These are phyloP conservation scores for Trichosporon sp. DNA, from an alignment of 1,284 basidiomycete species.

Conservation along the genomic window DNA sequence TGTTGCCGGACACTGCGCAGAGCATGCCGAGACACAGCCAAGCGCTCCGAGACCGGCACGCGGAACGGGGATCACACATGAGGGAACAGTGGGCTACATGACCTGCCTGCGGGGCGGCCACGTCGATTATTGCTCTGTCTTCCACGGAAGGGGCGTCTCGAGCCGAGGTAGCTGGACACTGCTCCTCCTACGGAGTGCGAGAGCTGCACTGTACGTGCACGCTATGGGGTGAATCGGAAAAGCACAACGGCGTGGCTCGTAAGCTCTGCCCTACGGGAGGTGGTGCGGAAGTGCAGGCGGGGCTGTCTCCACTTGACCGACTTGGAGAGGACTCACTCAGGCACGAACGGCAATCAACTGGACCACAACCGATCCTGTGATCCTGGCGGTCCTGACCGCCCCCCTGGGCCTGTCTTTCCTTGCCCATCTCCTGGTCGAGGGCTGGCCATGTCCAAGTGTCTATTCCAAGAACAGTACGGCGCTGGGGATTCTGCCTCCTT, in stretches of 20 bases:
- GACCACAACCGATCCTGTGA: background rate
- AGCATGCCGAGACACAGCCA: background rate
- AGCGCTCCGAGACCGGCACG: background rate
- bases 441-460: background rate
- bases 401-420: background rate
- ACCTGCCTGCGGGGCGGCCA: background rate
- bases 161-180: too few species aligned
- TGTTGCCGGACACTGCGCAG: background rate
- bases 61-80: background rate
- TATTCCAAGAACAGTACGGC: background rate
- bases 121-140: background rate
- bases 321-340: background rate
- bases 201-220: background rate
- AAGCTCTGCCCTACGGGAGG: too few species aligned
- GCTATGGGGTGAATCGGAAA: background rate
- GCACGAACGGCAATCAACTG: background rate
- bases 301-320: background rate
- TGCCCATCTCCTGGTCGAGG: background rate
- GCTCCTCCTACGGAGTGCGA: background rate
- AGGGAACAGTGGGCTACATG: background rate
- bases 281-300: too few species aligned
- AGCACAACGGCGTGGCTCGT: too few species aligned
- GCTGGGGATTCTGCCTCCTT: background rate
- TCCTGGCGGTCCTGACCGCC: background rate
- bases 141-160: background rate